These are phyloP conservation scores for Cydonia oblonga DNA, from an alignment of 331 rosid species.

Conservation along the genomic window DNA sequence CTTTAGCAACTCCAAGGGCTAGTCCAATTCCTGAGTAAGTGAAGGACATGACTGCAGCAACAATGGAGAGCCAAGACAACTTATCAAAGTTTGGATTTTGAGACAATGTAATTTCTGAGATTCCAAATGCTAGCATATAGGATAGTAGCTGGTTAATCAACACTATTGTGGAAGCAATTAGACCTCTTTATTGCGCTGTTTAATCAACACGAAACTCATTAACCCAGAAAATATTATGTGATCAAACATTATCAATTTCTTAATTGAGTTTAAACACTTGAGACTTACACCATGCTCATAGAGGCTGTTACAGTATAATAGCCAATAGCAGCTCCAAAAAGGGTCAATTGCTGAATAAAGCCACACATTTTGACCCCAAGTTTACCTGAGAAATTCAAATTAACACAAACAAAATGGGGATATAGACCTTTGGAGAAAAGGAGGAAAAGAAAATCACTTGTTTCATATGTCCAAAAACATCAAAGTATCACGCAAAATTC, in stretches of 20 bases:
- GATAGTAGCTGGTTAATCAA: slow-evolving; percentile 30
- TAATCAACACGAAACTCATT: neutral
- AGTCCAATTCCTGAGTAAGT: slow-evolving; percentile 65
- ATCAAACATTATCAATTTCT: neutral
- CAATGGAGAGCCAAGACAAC: slow-evolving; percentile 54
- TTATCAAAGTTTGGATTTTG: slow-evolving; percentile 59
- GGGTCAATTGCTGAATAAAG: slow-evolving; percentile 39
- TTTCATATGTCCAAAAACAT: neutral
- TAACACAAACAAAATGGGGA: neutral
- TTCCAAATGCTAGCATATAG: slow-evolving; percentile 49
- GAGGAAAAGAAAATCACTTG: neutral
- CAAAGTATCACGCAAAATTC: neutral
- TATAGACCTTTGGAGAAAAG: neutral
- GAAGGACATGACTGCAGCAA: slow-evolving; percentile 70
- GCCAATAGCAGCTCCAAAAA: slow-evolving; percentile 43
- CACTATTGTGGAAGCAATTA: slow-evolving; percentile 38
- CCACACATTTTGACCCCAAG: slow-evolving; percentile 44
- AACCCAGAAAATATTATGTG: neutral
- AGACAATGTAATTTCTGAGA: slow-evolving; percentile 40
- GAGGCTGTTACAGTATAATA: slow-evolving; percentile 60
- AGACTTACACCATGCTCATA: slow-evolving; percentile 49
- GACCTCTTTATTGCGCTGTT: slow-evolving; percentile 60
- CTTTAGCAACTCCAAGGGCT: slow-evolving; percentile 48
- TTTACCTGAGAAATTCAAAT: slow-evolving; percentile 27
- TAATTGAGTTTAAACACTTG: neutral